A percentile compares a stretch with the other conserved stretches of the same genome.
These are phyloP conservation scores for Amanita jacksonii DNA, from an alignment of 768 basidiomycete species.

Conservation along the genomic window DNA sequence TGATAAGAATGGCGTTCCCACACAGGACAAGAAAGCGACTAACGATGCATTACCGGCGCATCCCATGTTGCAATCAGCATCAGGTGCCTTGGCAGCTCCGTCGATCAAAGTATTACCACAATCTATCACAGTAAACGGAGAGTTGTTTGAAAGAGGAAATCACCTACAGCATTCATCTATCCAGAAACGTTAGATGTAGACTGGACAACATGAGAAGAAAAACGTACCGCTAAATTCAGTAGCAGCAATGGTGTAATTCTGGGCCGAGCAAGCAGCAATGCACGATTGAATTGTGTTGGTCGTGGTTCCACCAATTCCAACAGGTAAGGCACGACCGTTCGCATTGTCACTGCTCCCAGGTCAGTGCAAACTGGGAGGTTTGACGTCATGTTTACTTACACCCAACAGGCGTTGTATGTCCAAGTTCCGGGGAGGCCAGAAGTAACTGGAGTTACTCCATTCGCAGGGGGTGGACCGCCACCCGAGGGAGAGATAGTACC, in stretches of 20 bases:
- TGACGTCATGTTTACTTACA: too few relatives aligned
- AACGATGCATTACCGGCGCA: slow-evolving; percentile 64
- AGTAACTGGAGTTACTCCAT: slow-evolving; percentile 33
- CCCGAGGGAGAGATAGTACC: slow-evolving; percentile 30
- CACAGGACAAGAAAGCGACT: slow-evolving; percentile 6
- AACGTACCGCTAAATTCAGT: slow-evolving; percentile 53
- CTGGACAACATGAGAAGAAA: slow-evolving; percentile 3
- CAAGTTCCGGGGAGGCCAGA: slow-evolving; percentile 45
- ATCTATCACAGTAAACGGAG: slow-evolving; percentile 27
- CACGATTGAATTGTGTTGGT: slow-evolving; percentile 54
- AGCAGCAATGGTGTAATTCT: slow-evolving; percentile 59
- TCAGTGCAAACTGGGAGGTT: too few relatives aligned
- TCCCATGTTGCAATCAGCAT: slow-evolving; percentile 57
- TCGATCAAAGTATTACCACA: slow-evolving; percentile 61
- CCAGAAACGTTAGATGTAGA: slow-evolving; percentile 4
- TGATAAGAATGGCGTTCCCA: neutral
- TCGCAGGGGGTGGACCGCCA: slow-evolving; percentile 2
- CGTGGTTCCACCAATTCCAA: slow-evolving; percentile 17
- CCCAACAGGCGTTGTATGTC: slow-evolving; percentile 57
- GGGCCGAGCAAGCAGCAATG: slow-evolving; percentile 42
- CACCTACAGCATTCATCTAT: slow-evolving; percentile 37
- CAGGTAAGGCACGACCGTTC: slow-evolving; percentile 47
- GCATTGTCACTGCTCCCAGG: slow-evolving; percentile 55
- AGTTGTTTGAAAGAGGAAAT: neutral
- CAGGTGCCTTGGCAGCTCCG: slow-evolving; percentile 42